Base-by-base conservation (phyloP, 228 moss, liverwort and hornwort genomes). In the Sphagnum fallax region DNA sequence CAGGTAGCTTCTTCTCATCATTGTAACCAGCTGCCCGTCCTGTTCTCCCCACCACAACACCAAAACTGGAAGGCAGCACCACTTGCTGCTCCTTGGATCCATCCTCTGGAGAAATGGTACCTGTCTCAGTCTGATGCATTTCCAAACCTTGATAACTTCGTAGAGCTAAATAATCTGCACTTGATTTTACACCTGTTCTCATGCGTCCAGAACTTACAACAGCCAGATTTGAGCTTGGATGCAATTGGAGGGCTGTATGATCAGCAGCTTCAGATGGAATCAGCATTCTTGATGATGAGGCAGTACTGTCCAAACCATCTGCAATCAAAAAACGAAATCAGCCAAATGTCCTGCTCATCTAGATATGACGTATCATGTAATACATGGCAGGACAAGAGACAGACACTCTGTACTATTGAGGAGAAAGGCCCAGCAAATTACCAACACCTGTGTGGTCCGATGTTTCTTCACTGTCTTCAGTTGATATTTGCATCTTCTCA, bases 91-190 rank as follows among this genome's bases (percentile, higher is more conserved):
- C 63, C 51, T 52, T 61, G 48, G 59, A 52, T 0, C 81, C 15
- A 63, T 67, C 71, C 55, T 75, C 75, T 51, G 76, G 59, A 60
- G 61, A 64, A 47, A 70, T 78, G 50, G 62, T 64, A 50, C 53
- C 71, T 71, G 51, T 66, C 69, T 65, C 62, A 53, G 80, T 80
- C 5, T 63, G 67, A 70, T 80, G 85, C 8, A 86, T 73, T 68
- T 92, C 87, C 58, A 94, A 79, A 15, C 94, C 98, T 73, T 90
- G 92, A 61, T 90, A 98, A 72, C 90, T 90, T 72, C 90, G 87
- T 12, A 86, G 73, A 58, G 92, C 92, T 48, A 98, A 76, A 67
- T 86, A 98, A 69, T 92, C 90, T 0, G 94, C 82, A 65, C 93
- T 89, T 48, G 98, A 92, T 62, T 67, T 82, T 4, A 90, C 85